Base-by-base conservation (phyloP, 805 yeast genomes). In the Candida broadrunensis region DNA sequence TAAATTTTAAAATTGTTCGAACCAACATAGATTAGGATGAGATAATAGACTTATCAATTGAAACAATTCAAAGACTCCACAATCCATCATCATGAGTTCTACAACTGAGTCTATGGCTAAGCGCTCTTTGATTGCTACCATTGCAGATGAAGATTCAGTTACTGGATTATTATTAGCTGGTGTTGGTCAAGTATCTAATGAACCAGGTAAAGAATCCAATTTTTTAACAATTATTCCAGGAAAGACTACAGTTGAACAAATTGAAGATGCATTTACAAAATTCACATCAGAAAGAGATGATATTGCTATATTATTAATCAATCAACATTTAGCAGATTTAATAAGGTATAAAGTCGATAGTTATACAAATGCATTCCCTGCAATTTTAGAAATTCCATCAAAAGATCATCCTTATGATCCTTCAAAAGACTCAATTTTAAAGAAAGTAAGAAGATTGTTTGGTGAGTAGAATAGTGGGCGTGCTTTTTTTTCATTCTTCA, bases 331-430 rank as follows among this genome's bases (percentile, higher is more conserved):
- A 49, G 98, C 99, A 14, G 98, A 93, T 55, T 76, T 80, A 52
- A 91, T 93, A 42, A 77, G 99, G 63, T 74, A 75, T 50, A 75
- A 77, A 49, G 88, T 93, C 35, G 99, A 93, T 55, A 74, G 78
- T 36, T 93, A 77, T 67, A 81, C 95, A 14, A 80, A 82, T 48
- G 96, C 99, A 9, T 93, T 93, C 66, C 99, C 99, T 7, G 97
- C 99, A 2, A 80, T 93, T 36, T 73, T 93, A 57, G 99, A 93
- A 67, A 93, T 93, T 47, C 99, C 99, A 20, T 88, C 97, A 13
- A 93, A 93, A 71, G 99, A 93, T 59, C 98, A 93, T 63, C 98
- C 99, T 17, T 93, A 93, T 63, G 95, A 93, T 63, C 99, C 99
- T 16, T 98, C 91, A 63, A 93, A 91, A 80, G 99, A 93, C 65